These are phyloP conservation scores for Kurtzmaniella fragi DNA, from an alignment of 805 yeast species.

Conservation along the genomic window DNA sequence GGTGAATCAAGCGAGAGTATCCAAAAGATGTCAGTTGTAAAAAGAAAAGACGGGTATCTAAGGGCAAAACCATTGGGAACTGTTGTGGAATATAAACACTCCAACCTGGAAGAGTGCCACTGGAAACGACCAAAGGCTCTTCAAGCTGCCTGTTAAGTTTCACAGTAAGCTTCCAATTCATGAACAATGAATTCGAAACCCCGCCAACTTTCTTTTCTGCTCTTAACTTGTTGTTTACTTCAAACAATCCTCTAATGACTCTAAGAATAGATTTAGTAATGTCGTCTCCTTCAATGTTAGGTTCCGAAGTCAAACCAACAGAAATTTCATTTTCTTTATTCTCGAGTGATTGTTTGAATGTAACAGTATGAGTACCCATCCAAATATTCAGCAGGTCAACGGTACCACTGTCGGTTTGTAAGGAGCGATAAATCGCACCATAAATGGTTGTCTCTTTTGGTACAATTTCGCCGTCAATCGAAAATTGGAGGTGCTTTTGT, in stretches of 20 bases:
- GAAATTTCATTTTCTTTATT: neutral
- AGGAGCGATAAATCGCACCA: conserved; percentile 61
- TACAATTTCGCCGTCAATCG: conserved; percentile 50
- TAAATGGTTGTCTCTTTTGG: conserved; percentile 68
- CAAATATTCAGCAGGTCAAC: conserved; percentile 52
- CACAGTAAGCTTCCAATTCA: conserved; percentile 79
- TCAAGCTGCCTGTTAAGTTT: conserved; percentile 83
- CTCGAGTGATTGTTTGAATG: conserved; percentile 32
- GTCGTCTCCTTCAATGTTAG: conserved; percentile 19
- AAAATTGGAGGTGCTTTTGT: conserved; percentile 44
- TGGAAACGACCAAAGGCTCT: conserved; percentile 82
- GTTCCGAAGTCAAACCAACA: conserved; percentile 7
- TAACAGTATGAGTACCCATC: conserved; percentile 50
- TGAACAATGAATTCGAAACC: conserved; percentile 34
- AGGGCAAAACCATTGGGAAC: conserved; percentile 79
- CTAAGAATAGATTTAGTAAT: conserved; percentile 38
- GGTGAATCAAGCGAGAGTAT: conserved; percentile 71
- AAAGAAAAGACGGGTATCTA: conserved; percentile 73
- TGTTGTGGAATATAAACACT: conserved; percentile 63
- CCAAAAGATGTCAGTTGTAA: conserved; percentile 89
- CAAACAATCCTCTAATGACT: conserved; percentile 44
- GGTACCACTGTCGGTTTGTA: conserved; percentile 32
- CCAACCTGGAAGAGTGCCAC: conserved; percentile 87
- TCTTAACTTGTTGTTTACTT: conserved; percentile 24
- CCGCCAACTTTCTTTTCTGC: conserved; percentile 12